Evolutionary conservation across 2,329 filamentous ascomycete genomes (phyloP), one percentile per base, ranked within the genome.

Genomic region (Podosphaera fusca): DNA sequence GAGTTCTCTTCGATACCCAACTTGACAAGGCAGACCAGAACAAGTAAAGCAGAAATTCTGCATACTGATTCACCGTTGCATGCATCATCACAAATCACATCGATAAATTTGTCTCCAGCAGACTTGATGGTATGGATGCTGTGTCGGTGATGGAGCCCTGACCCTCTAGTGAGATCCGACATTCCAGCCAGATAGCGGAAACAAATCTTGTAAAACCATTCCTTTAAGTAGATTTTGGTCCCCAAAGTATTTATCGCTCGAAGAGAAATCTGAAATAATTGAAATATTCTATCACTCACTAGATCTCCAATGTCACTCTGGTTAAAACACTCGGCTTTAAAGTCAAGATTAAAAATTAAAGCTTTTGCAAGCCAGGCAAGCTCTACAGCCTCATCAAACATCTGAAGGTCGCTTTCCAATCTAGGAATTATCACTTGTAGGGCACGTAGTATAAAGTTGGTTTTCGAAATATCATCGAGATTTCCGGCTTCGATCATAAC

Each of bases 31-130:
- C 84, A 79, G 56, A 85, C 82, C 38, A 98, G 74, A n/a, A 96
- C 75, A 42, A 95, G 77, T 49, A 96, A 74, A 9, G 92, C 88
- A 0, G 90, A 84, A 2, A 94, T 81, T 66, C 94, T 85, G 68
- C 87, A 94, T 10, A 76, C 78, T 42, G 85, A 78, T 65, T 90
- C 84, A 45, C 88, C 87, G 59, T 84, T 82, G 67, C 89, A 90
- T 29, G 88, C 89, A 71, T 98, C 92, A 65, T 98, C 92, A 66
- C 89, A 95, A 49, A 95, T 75, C 33, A 87, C 81, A 63, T 90
- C 87, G 59, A 96, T 77, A 45, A 96, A 74, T 57, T 85, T 78
- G 64, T 87, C 85, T 45, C 92, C 89, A 50, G 87, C 81, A 3
- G 83, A 80, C 67, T 86, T 87, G 62, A 94, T 76, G 0, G 85